Percentiles rank a stretch among this genome's conserved stretches.
These are phyloP conservation scores for Lyophyllum decastes DNA, from an alignment of 768 basidiomycete species.

Conservation along the genomic window DNA sequence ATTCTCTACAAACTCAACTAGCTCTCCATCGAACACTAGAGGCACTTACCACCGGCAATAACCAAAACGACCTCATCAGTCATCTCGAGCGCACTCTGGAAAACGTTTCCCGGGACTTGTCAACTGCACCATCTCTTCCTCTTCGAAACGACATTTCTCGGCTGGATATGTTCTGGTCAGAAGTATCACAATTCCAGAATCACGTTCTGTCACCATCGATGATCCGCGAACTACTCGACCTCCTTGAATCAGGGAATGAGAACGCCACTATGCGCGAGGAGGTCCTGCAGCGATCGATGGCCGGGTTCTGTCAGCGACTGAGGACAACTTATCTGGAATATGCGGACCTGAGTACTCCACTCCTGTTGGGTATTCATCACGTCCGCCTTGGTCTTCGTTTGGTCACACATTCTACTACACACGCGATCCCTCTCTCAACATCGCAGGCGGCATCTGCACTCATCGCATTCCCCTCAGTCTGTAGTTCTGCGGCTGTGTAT, in stretches of 20 bases:
- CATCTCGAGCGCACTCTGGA: slow-evolving; percentile 42
- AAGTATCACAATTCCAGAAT: slow-evolving; percentile 72
- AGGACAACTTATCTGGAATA: slow-evolving; percentile 67
- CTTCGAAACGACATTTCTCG: slow-evolving; percentile 43
- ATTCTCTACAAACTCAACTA: slow-evolving; percentile 47
- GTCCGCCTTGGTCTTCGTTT: slow-evolving; percentile 75
- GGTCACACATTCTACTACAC: slow-evolving; percentile 22
- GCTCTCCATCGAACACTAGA: slow-evolving; percentile 59
- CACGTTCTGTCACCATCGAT: slow-evolving; percentile 54
- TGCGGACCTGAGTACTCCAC: slow-evolving; percentile 65
- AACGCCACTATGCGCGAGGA: slow-evolving; percentile 56
- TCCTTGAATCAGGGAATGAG: slow-evolving; percentile 35
- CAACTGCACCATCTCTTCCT: slow-evolving; percentile 28
- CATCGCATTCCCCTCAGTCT: slow-evolving; percentile 55
- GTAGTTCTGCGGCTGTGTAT: slow-evolving; percentile 39
- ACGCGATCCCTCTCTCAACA: slow-evolving; percentile 21
- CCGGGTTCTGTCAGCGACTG: slow-evolving; percentile 76
- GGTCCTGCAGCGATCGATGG: slow-evolving; percentile 77
- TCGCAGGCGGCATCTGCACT: slow-evolving; percentile 34
- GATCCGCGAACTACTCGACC: slow-evolving; percentile 46
- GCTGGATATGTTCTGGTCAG: slow-evolving; percentile 70
- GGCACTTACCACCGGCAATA: slow-evolving; percentile 54
- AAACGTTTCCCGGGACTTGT: slow-evolving; percentile 28
- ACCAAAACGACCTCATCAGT: slow-evolving; percentile 45
- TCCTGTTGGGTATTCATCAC: slow-evolving; percentile 66